Base-by-base conservation (phyloP, 768 basidiomycete species). In the Lactarius indigo region DNA sequence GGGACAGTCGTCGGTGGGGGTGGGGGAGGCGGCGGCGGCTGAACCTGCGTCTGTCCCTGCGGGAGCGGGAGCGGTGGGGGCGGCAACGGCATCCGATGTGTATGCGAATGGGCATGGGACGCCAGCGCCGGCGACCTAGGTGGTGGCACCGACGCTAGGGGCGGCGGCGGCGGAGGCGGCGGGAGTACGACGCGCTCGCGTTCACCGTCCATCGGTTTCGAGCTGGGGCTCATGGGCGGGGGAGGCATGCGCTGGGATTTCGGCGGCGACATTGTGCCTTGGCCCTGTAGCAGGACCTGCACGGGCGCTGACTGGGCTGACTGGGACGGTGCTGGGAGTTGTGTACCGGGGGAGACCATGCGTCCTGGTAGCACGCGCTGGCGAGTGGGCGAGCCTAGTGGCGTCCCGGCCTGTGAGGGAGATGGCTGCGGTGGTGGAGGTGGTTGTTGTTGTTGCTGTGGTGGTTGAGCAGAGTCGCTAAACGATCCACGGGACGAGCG, bases 151-250 rank as follows among this genome's bases (percentile, higher is more conserved):
- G 28, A n/a, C 31, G 12, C 39, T 7, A 1, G 52, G 31, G 60
- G 10, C 5, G 57, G 62, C 10, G 37, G 60, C 0, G 59, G 60
- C 0, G 39, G 63, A 4, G 57, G 31, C 1, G 61, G 64, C 1
- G 50, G 65, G 6, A 59, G 44, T 8, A 67, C 61, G 9, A 62
- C 52, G 31, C 65, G 68, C 23, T 59, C 68, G 9, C 66, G 66
- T 15, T 69, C 68, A 13, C 65, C 68, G n/a, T 66, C 68, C 65
- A 63, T 61, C 42, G 70, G 70, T n/a, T 69, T 65, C 50, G 58
- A 50, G 52, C 64, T 57, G 6, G 64, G 64, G 41, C 64, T 65
- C 30, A 57, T 47, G 26, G 64, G 64, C 0, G 63, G 64, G 23
- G 59, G 59, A 13, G 37, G 60, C 60, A 64, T 42, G 3, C 68